Conservation (phyloP, 192 early-diverging fungal species). For the Lobosporangium transversale region DNA sequence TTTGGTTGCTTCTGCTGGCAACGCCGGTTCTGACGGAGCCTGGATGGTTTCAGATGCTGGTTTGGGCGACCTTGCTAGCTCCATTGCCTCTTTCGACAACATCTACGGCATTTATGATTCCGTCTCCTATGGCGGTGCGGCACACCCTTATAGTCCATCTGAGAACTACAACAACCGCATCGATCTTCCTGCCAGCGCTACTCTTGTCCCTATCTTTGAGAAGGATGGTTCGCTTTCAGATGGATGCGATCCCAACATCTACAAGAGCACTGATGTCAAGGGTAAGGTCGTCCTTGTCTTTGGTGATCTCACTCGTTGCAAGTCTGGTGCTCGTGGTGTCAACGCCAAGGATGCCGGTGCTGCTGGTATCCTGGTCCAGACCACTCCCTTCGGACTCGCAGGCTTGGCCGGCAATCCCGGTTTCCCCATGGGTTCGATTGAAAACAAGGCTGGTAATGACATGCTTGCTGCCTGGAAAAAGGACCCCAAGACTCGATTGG, state of each 20-base stretch:
- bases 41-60: constrained; percentile 70
- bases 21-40: constrained; percentile 72
- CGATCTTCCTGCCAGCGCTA: constrained; percentile 48
- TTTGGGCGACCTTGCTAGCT: constrained; percentile 61
- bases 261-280: constrained; percentile 5
- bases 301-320: constrained; percentile 33
- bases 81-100: constrained; percentile 29
- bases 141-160: constrained; percentile 9
- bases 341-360: constrained; percentile 9
- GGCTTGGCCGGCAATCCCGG: constrained; percentile 10
- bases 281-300: constrained; percentile 62
- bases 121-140: constrained; percentile 8
- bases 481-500: constrained; percentile 1
- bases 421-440: constrained; percentile 43
- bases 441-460: constrained; percentile 37
- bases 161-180: constrained; percentile 26
- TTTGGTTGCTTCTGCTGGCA: constrained; percentile 76
- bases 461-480: constrained; percentile 25
- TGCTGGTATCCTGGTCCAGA: constrained; percentile 24
- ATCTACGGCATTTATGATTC: neutral
- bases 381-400: constrained; percentile 36
- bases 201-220: constrained; percentile 25
- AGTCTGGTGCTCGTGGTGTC: constrained; percentile 56
- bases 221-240: constrained; percentile 12
- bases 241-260: constrained; percentile 12